Conservation (phyloP, 176 grass and related monocot species). For the Aegilops sharonensis region DNA sequence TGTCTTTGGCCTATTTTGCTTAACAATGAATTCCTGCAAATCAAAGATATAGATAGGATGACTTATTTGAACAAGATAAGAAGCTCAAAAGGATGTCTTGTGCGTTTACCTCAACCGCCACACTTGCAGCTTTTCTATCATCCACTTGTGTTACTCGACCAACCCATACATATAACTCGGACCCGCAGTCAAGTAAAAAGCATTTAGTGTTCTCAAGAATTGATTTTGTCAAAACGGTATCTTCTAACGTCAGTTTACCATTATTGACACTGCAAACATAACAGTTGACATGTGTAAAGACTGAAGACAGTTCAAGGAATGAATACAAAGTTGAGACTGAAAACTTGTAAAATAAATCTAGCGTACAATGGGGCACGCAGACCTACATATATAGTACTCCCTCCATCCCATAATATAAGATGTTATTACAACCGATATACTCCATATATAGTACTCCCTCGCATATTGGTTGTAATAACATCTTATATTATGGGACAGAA, state of each 20-base stretch:
- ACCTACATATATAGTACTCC: background rate
- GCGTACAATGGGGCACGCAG: background rate
- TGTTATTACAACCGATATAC: too few species aligned
- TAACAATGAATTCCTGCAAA: conserved; percentile 72
- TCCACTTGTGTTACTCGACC: conserved; percentile 93
- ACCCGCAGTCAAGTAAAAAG: conserved; percentile 87
- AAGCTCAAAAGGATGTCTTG: background rate
- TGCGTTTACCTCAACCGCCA: conserved; percentile 77
- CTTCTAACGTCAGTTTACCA: conserved; percentile 82
- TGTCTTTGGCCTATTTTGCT: conserved; percentile 71
- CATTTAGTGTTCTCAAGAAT: conserved; percentile 90
- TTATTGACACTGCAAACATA: conserved; percentile 69
- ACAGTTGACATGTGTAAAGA: conserved; percentile 13
- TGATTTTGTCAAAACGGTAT: conserved; percentile 64
- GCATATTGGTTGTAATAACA: too few species aligned
- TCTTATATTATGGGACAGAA: too few species aligned
- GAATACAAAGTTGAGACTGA: background rate
- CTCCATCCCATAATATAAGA: too few species aligned
- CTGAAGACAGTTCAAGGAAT: background rate
- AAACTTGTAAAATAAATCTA: conserved; percentile 3
- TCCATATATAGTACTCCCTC: too few species aligned
- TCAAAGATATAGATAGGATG: conserved; percentile 16
- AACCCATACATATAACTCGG: conserved; percentile 96
- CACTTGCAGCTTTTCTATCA: conserved; percentile 86
- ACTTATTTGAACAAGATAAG: conserved; percentile 14